These are phyloP conservation scores for Chytriomyces sp. DNA, from an alignment of 192 early-diverging fungal genomes.

Conservation along the genomic window DNA sequence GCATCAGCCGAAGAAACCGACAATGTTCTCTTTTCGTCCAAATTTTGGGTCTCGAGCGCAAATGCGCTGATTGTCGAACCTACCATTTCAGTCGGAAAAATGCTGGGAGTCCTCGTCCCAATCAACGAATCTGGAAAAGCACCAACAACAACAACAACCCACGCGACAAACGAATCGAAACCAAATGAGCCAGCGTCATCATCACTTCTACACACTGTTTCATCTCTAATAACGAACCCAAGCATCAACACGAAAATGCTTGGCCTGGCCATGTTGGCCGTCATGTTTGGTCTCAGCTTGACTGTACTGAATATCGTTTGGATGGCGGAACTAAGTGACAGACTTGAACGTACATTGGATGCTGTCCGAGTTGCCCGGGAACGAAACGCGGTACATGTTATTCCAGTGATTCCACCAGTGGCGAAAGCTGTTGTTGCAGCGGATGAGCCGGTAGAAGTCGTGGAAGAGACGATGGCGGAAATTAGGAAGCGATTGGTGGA, in stretches of 20 bases:
- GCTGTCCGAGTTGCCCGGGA: slow-evolving; percentile 20
- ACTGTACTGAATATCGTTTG: slow-evolving; percentile 35
- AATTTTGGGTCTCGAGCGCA: background rate
- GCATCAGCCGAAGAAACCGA: background rate
- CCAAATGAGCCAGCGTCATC: background rate
- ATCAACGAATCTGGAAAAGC: background rate
- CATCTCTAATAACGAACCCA: background rate
- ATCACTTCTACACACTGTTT: too few species aligned
- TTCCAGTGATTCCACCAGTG: background rate
- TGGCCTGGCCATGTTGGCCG: slow-evolving; percentile 19
- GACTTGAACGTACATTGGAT: slow-evolving; percentile 29
- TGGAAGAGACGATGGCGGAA: background rate
- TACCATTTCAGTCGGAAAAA: background rate
- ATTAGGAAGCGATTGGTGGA: background rate
- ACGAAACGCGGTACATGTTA: background rate
- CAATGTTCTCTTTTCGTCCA: background rate
- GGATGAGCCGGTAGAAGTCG: background rate
- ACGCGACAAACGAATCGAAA: background rate
- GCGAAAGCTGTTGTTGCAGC: background rate
- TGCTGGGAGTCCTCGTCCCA: slow-evolving; percentile 11
- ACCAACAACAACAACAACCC: background rate
- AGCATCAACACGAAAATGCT: slow-evolving; percentile 16
- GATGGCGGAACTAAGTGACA: slow-evolving; percentile 32
- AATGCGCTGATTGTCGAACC: slow-evolving; percentile 7
- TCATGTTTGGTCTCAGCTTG: slow-evolving; percentile 21